Conservation (phyloP, 2,329 filamentous ascomycete species). For the Colletotrichum cereale region DNA sequence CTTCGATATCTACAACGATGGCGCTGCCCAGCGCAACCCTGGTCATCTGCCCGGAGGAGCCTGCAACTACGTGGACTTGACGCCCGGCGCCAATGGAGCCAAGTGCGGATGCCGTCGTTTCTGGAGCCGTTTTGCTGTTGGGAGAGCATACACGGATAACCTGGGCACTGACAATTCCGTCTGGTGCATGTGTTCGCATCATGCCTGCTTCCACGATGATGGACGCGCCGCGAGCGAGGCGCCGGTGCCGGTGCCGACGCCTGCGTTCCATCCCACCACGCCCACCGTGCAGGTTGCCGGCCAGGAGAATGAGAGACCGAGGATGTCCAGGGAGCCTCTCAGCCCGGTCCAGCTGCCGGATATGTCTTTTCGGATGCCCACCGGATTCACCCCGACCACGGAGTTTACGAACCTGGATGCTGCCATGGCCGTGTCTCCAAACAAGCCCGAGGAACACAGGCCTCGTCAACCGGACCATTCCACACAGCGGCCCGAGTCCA, state of each 20-base stretch:
- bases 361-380: constrained; percentile 56
- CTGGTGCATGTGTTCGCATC: constrained; percentile 74
- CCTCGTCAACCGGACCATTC: constrained; percentile 43
- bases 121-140: constrained; percentile 61
- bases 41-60: constrained; percentile 62
- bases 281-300: constrained; percentile 47
- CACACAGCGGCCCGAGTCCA: constrained; percentile 51
- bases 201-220: constrained; percentile 72
- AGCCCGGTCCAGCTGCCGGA: constrained; percentile 64
- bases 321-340: constrained; percentile 61
- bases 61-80: constrained; percentile 70
- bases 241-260: constrained; percentile 34
- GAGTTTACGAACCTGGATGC: constrained; percentile 56
- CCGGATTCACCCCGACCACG: constrained; percentile 52
- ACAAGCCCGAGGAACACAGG: constrained; percentile 46
- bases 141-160: constrained; percentile 49
- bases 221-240: constrained; percentile 48
- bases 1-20: constrained; percentile 69
- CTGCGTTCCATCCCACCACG: constrained; percentile 7
- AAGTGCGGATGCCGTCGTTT: constrained; percentile 72
- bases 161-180: constrained; percentile 56
- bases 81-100: constrained; percentile 62
- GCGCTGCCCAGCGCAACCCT: constrained; percentile 47
- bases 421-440: constrained; percentile 52
- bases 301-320: constrained; percentile 68